Percentiles rank a stretch among this genome's conserved stretches.
phyloP scores from a whole-genome alignment of 768 basidiomycete species.

The Sporobolomyces phaffii region DNA sequence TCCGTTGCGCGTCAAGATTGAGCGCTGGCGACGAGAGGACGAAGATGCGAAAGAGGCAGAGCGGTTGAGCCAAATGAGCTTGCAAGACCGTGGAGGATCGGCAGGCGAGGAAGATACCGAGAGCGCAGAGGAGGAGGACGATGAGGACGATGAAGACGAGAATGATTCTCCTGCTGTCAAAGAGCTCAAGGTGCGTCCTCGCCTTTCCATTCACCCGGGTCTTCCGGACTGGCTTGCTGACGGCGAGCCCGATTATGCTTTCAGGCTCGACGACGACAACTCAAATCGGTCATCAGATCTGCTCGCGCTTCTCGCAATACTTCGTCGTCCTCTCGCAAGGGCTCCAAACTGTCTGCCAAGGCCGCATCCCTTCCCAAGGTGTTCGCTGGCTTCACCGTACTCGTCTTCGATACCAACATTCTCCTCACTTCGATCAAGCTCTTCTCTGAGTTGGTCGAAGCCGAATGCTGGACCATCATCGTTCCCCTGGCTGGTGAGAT shows the following conservation, averaged over 20 bases:
- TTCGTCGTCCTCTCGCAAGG: conserved; percentile 37
- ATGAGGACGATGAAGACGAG: conserved; percentile 53
- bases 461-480: conserved; percentile 75
- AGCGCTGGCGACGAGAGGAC: conserved; percentile 65
- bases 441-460: conserved; percentile 70
- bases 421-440: conserved; percentile 73
- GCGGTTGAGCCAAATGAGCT: conserved; percentile 55
- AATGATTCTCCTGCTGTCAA: conserved; percentile 52
- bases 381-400: conserved; percentile 76
- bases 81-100: conserved; percentile 56
- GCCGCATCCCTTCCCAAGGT: conserved; percentile 52
- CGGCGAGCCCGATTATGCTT: background rate
- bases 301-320: conserved; percentile 34
- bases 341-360: conserved; percentile 44
- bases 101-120: conserved; percentile 49
- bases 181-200: conserved; percentile 63
- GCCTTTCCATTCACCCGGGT: no score
- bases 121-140: conserved; percentile 48
- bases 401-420: conserved; percentile 93
- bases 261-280: conserved; percentile 67
- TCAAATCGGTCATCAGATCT: conserved; percentile 58
- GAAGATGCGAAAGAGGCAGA: conserved; percentile 66
- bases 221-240: no score
- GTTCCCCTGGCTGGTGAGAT: conserved; percentile 66
- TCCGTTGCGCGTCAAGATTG: conserved; percentile 61